Percentiles rank a stretch among this genome's conserved stretches.
phyloP scores from a whole-genome alignment of 768 basidiomycete genomes.

The Naematelia aurantialba region DNA sequence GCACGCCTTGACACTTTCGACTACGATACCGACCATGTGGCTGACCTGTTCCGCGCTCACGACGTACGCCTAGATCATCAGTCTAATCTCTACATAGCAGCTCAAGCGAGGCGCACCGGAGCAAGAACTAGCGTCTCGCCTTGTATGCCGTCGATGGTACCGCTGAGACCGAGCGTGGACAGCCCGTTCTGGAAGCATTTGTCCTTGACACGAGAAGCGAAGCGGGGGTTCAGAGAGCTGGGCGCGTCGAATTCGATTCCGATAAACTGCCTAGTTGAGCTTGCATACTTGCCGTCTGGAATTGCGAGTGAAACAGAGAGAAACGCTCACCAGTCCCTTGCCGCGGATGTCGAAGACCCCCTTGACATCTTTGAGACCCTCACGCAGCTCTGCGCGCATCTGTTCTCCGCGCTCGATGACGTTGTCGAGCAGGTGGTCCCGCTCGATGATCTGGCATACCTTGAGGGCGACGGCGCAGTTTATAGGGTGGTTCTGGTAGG shows the following conservation, averaged over 20 bases:
- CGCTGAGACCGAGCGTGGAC: constrained; percentile 10
- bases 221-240: constrained; percentile 8
- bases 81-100: neutral
- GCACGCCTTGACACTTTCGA: neutral
- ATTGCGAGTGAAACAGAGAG: too few species aligned
- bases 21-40: neutral
- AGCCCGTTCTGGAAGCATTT: constrained; percentile 21
- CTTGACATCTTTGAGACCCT: constrained; percentile 8
- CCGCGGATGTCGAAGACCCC: constrained; percentile 21
- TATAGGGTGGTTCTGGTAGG: constrained; percentile 29
- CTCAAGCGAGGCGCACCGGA: constrained; percentile 11
- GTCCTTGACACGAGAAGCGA: constrained; percentile 21
- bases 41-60: constrained; percentile 19
- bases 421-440: constrained; percentile 18
- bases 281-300: too few species aligned
- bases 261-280: too few species aligned
- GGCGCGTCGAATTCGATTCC: constrained; percentile 21
- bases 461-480: constrained; percentile 21
- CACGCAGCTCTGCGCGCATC: constrained; percentile 10
- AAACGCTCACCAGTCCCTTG: constrained; percentile 20
- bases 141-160: constrained; percentile 23
- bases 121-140: constrained; percentile 19
- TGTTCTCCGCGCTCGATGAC: constrained; percentile 20
- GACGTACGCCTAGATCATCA: constrained; percentile 18
- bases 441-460: constrained; percentile 24